A percentile compares a stretch with the other conserved stretches of the same genome.
Evolutionary conservation across 768 basidiomycete genomes (phyloP).

Genomic region (Pleurotus cornucopiae): DNA sequence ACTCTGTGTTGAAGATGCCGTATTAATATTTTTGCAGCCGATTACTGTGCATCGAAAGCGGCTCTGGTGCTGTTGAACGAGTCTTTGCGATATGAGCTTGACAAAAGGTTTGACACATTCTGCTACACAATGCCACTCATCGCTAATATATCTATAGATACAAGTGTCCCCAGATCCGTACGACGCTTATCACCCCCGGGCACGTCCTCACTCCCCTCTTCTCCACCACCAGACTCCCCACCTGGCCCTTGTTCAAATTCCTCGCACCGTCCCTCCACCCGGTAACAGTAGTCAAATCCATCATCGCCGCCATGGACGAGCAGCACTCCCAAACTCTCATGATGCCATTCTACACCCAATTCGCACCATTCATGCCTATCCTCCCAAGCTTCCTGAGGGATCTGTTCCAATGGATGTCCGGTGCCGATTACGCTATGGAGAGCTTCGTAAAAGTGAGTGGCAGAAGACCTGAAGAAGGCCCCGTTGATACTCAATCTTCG

Average conservation of each 20-base stretch:
- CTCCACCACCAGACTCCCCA: constrained; percentile 48
- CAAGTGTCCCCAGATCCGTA: constrained; percentile 73
- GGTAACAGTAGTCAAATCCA: constrained; percentile 70
- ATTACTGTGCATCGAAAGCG: constrained; percentile 92
- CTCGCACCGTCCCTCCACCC: constrained; percentile 73
- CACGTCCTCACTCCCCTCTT: constrained; percentile 81
- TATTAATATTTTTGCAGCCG: constrained; percentile 41
- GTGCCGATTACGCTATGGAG: constrained; percentile 70
- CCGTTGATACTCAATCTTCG: constrained; percentile 10
- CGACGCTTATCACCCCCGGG: constrained; percentile 80
- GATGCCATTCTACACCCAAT: constrained; percentile 70
- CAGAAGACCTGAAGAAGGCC: constrained; percentile 51
- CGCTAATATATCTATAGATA: constrained; percentile 40
- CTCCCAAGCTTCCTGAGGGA: constrained; percentile 76
- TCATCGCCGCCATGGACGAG: constrained; percentile 79
- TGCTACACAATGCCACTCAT: neutral
- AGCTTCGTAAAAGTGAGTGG: constrained; percentile 64
- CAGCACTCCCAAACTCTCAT: constrained; percentile 70
- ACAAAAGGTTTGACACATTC: constrained; percentile 36
- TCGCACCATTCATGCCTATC: constrained; percentile 48
- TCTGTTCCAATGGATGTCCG: constrained; percentile 64
- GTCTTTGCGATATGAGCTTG: constrained; percentile 83
- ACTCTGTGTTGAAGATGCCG: neutral
- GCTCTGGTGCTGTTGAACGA: constrained; percentile 81
- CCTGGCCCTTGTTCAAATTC: constrained; percentile 56